These are phyloP conservation scores for Sphenostylis stenocarpa DNA, from an alignment of 306 rosid genomes.

Conservation along the genomic window DNA sequence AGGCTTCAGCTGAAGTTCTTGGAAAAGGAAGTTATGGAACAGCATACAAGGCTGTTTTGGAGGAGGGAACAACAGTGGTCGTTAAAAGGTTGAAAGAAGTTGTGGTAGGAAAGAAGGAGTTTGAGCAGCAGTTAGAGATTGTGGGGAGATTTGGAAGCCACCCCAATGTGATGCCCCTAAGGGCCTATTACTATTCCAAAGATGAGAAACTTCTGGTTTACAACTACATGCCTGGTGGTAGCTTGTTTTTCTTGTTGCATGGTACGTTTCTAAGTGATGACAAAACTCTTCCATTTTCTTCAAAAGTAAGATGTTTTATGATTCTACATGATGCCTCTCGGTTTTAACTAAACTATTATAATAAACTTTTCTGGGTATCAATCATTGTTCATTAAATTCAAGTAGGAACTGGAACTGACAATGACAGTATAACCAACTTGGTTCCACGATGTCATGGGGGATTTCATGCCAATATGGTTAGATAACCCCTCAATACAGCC, in stretches of 20 bases:
- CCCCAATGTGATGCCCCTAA: slow-evolving; percentile 62
- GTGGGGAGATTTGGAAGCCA: slow-evolving; percentile 68
- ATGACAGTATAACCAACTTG: neutral
- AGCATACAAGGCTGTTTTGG: slow-evolving; percentile 85
- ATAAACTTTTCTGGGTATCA: neutral
- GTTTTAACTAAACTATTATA: neutral
- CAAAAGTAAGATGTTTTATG: neutral
- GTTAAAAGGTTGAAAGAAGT: slow-evolving; percentile 78
- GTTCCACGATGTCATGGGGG: neutral
- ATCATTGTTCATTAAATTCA: neutral
- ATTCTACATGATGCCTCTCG: neutral
- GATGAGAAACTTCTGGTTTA: slow-evolving; percentile 85
- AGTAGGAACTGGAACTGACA: neutral
- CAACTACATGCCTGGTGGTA: slow-evolving; percentile 71
- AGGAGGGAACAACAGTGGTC: slow-evolving; percentile 76
- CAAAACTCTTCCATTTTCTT: neutral
- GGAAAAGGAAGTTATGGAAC: slow-evolving; percentile 87
- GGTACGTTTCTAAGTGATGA: slow-evolving; percentile 44
- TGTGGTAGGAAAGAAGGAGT: slow-evolving; percentile 68
- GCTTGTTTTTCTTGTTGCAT: slow-evolving; percentile 73
- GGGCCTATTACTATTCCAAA: slow-evolving; percentile 84
- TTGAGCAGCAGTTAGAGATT: slow-evolving; percentile 80
- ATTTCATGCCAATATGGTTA: neutral
- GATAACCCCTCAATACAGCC: neutral
- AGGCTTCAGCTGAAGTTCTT: slow-evolving; percentile 90